Conservation (phyloP, 768 basidiomycete genomes). For the Lentinula edodes region DNA sequence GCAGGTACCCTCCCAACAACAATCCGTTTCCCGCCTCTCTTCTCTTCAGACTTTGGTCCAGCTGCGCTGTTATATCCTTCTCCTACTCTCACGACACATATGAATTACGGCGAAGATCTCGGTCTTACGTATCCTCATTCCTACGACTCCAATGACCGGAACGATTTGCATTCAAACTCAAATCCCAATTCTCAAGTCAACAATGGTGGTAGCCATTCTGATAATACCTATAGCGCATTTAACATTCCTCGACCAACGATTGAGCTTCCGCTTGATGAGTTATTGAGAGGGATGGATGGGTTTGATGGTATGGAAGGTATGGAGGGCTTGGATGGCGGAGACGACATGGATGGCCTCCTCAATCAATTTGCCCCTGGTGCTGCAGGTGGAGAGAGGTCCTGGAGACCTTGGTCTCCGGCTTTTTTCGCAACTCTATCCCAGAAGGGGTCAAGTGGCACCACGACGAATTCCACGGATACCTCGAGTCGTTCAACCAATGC, state of each 20-base stretch:
- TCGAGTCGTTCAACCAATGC: background rate
- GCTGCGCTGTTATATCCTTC: constrained; percentile 65
- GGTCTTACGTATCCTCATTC: constrained; percentile 13
- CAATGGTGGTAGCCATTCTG: background rate
- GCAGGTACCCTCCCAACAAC: constrained; percentile 17
- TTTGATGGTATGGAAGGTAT: constrained; percentile 43
- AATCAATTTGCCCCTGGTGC: background rate
- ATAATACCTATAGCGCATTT: constrained; percentile 28
- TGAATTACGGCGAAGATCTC: constrained; percentile 78
- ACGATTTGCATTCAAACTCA: constrained; percentile 9
- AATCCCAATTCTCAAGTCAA: too few relatives aligned
- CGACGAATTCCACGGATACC: too few relatives aligned
- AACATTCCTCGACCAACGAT: constrained; percentile 74
- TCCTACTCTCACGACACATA: constrained; percentile 59
- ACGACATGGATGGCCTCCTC: too few relatives aligned
- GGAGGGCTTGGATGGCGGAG: too few relatives aligned
- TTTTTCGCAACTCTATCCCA: background rate
- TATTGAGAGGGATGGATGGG: constrained; percentile 50
- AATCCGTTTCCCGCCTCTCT: constrained; percentile 70
- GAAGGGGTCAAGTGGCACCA: background rate
- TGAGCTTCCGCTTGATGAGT: constrained; percentile 81
- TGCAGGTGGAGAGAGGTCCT: background rate
- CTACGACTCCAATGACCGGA: constrained; percentile 27
- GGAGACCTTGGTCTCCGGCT: constrained; percentile 16
- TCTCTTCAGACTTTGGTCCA: constrained; percentile 73